Conservation (phyloP, 768 basidiomycete genomes). For the Mycena chlorophos region DNA sequence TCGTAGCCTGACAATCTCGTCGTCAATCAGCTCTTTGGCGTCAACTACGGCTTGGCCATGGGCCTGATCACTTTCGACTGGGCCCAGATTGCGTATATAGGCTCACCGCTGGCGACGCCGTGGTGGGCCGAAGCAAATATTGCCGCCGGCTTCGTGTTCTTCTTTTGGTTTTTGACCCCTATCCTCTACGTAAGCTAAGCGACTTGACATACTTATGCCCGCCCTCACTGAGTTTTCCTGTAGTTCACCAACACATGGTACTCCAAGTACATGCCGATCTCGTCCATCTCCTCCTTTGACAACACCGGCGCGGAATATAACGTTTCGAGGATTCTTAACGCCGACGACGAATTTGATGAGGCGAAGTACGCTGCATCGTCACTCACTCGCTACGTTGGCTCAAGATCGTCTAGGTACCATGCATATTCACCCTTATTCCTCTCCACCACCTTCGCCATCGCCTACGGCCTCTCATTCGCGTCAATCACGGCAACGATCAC, state of each 20-base stretch:
- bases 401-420: slow-evolving; percentile 15
- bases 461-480: slow-evolving; percentile 50
- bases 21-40: slow-evolving; percentile 79
- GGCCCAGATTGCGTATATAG: slow-evolving; percentile 51
- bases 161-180: slow-evolving; percentile 31
- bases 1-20: slow-evolving; percentile 24
- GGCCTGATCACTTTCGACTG: slow-evolving; percentile 57
- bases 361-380: not conserved
- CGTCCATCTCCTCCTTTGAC: slow-evolving; percentile 64
- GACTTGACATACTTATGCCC: slow-evolving; percentile 17
- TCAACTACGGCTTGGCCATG: slow-evolving; percentile 49
- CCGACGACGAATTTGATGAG: slow-evolving; percentile 47
- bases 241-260: slow-evolving; percentile 67
- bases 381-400: not conserved
- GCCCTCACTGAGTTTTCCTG: not conserved
- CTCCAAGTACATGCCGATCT: slow-evolving; percentile 60
- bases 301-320: slow-evolving; percentile 61
- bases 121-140: slow-evolving; percentile 62
- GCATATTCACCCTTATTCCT: slow-evolving; percentile 63
- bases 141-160: slow-evolving; percentile 18
- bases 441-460: slow-evolving; percentile 37
- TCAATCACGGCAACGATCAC: slow-evolving; percentile 69
- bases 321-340: slow-evolving; percentile 56
- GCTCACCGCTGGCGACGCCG: slow-evolving; percentile 59
- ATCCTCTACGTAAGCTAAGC: slow-evolving; percentile 36